Evolutionary conservation across 768 basidiomycete species (phyloP), one percentile per base, ranked within the genome.

Genomic region (Cystofilobasidium capitatum): DNA sequence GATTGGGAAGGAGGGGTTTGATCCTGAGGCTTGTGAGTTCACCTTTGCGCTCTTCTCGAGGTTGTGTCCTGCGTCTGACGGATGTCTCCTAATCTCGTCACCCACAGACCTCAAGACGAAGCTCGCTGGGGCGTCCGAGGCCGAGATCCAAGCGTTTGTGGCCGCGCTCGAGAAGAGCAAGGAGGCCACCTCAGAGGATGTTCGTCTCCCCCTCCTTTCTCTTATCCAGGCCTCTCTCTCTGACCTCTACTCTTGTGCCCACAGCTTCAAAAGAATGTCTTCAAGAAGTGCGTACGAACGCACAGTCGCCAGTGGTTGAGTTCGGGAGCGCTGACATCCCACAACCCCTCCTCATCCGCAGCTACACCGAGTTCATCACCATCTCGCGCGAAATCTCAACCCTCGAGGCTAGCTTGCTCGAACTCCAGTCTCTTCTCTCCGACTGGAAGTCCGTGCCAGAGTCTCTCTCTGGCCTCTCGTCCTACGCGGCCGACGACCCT

Each of bases 311-410:
- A 6, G 31, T 14, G 20, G 36, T 66, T 37, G 13, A n/a, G 26
- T 62, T 49, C 13, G 26, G 16, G 33, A 12, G 42, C 69, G 72
- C 72, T 61, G 62, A 69, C 62, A 13, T 51, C 33, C 24, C 45
- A 37, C 29, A 17, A 24, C 33, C n/a, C n/a, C 1, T 49, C 8
- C 22, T 36, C 45, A 16, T 22, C 31, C 45, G 42, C 14, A 98
- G 94, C 78, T 98, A 98, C 74, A 89, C 92, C 55, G 91, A 98
- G 76, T 98, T 98, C 75, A 89, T 99, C 33, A 82, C 88, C 64
- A 89, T 99, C 26, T 96, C 96, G 4, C 98, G 98, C 75, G 96
- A 98, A 78, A 94, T 99, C 63, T 87, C 88, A 33, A 87, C 89
- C 1, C 83, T 99, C 33, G 96, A 99, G 80, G 93, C 92, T 74